These are phyloP conservation scores for Gaeumannomyces tritici DNA, from an alignment of 2,329 filamentous ascomycete species.

Conservation along the genomic window DNA sequence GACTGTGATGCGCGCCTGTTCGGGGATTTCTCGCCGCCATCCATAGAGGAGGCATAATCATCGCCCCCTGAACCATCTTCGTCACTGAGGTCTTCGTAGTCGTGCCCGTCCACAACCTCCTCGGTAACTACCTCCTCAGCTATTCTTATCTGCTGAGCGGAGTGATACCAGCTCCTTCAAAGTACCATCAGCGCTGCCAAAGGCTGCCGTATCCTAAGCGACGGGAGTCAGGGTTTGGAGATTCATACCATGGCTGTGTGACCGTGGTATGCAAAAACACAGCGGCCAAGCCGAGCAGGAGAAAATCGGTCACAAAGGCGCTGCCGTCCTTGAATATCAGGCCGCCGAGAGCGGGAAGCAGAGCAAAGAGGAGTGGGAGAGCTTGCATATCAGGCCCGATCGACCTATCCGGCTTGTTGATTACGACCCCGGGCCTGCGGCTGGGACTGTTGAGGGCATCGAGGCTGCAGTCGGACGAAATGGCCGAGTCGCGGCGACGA, in stretches of 20 bases:
- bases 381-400: constrained; percentile 62
- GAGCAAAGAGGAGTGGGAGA: constrained; percentile 71
- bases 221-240: not conserved
- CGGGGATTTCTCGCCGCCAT: not conserved
- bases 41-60: not conserved
- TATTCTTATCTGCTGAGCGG: constrained; percentile 54
- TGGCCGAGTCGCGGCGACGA: constrained; percentile 48
- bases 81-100: constrained; percentile 16
- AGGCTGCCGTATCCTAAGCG: too few species aligned
- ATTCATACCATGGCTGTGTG: constrained; percentile 70
- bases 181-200: too few species aligned
- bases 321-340: constrained; percentile 78
- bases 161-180: constrained; percentile 61
- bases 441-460: constrained; percentile 46
- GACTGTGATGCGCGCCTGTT: not conserved
- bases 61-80: constrained; percentile 31
- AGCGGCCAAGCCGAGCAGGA: constrained; percentile 68
- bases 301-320: constrained; percentile 73
- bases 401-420: too few species aligned
- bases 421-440: too few species aligned
- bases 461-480: constrained; percentile 64
- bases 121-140: constrained; percentile 34
- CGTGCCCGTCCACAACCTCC: constrained; percentile 20
- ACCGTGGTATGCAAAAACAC: constrained; percentile 92
- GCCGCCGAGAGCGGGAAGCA: constrained; percentile 79